Evolutionary conservation across 2,329 filamentous ascomycete species (phyloP), one percentile per base, ranked within the genome.

Genomic region (Cercospora sp.): DNA sequence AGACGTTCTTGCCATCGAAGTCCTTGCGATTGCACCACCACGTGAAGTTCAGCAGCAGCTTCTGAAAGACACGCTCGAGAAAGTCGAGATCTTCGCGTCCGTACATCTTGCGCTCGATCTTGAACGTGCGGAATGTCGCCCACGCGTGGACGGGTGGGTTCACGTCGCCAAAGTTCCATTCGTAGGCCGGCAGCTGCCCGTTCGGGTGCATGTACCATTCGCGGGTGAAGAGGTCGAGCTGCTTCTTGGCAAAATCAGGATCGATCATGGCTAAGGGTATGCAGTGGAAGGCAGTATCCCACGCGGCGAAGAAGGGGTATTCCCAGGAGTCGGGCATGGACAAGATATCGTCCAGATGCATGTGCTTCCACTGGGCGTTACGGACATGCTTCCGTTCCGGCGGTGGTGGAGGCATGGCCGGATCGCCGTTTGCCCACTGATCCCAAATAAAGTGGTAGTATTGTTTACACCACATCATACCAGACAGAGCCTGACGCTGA

Each of bases 11-110:
- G 75, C 93, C 94, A 9, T 97, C 92, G 10, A 87, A 86, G 75
- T 98, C 94, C 81, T 98, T 98, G 67, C 94, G 91, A 79, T 98
- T 98, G 20, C 97, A 94, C 94, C 94, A 98, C 95, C 95, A 98
- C 3, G 95, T 98, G 79, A 98, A 98, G 82, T 98, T 98, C 70
- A 98, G 85, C 26, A 98, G 84, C 68, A 98, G 81, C 80, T 98
- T 98, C 77, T 98, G 95, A 83, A 98, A 98, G 4, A 97, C 93
- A 20, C 94, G 88, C 83, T 98, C 94, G 9, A 98, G 86, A 81
- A 97, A 98, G 80, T 98, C 95, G 33, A 97, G 84, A 78, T 98
- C 94, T 77, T 97, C 93, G 36, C 92, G 89, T 48, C 94, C 95
- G 75, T 97, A 98, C 84, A 98, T 88, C 83, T 98, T 98, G 73